Percentiles rank a stretch among this genome's conserved stretches.
These are phyloP conservation scores for Stereocaulon alpinum DNA, from an alignment of 495 filamentous ascomycete species.

Conservation along the genomic window DNA sequence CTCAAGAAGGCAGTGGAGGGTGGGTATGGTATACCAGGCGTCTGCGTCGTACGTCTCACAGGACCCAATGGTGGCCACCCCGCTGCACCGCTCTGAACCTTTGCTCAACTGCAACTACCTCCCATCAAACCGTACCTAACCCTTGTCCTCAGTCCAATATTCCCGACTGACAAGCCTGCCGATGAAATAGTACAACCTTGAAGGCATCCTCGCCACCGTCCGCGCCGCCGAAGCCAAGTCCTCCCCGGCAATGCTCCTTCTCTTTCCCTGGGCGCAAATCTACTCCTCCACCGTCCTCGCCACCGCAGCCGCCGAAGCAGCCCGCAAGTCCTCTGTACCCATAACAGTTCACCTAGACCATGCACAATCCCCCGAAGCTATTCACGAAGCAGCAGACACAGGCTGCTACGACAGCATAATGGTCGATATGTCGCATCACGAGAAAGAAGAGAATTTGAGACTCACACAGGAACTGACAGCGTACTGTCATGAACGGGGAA, in stretches of 20 bases:
- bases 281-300: constrained; percentile 56
- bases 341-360: constrained; percentile 71
- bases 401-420: constrained; percentile 71
- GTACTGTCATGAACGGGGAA: constrained; percentile 66
- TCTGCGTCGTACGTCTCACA: constrained; percentile 37
- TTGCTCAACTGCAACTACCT: not conserved
- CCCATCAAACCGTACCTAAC: not conserved
- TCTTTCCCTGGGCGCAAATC: constrained; percentile 78
- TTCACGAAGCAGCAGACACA: constrained; percentile 53
- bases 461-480: constrained; percentile 58
- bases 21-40: constrained; percentile 61
- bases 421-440: constrained; percentile 75
- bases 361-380: constrained; percentile 61
- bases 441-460: constrained; percentile 68
- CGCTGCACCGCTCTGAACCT: not conserved
- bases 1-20: constrained; percentile 54
- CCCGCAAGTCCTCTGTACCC: constrained; percentile 54
- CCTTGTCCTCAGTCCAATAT: not conserved
- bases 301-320: constrained; percentile 53
- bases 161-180: not conserved
- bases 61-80: not conserved
- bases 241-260: constrained; percentile 69
- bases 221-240: constrained; percentile 63
- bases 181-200: constrained; percentile 58
- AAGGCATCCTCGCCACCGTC: constrained; percentile 70